Conservation (phyloP, 225 moss, liverwort and hornwort species). For the Neckera pumila region DNA sequence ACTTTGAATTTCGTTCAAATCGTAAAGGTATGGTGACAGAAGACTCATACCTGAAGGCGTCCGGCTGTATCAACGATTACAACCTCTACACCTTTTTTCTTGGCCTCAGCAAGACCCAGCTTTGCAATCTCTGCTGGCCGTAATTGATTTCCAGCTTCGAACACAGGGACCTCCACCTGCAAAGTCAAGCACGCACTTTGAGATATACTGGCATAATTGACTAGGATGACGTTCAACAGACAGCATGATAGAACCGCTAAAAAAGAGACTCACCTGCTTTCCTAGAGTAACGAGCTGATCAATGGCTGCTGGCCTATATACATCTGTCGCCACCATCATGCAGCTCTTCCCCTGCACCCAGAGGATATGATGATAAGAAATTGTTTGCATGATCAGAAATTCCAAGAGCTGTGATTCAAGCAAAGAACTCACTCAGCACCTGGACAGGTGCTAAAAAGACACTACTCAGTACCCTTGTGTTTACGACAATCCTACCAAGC, state of each 20-base stretch:
- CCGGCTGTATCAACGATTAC: conserved; percentile 95
- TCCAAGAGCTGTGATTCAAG: neutral
- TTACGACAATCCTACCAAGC: neutral
- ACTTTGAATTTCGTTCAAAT: neutral
- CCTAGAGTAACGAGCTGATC: conserved; percentile 94
- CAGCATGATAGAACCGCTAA: neutral
- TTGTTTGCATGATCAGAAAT: neutral
- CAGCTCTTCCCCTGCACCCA: conserved; percentile 45
- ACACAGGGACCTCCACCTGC: conserved; percentile 84
- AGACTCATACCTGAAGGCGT: conserved; percentile 53
- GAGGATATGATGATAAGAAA: neutral
- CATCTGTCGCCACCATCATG: conserved; percentile 99
- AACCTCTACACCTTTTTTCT: conserved; percentile 59
- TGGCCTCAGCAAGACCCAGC: conserved; percentile 83
- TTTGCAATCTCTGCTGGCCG: conserved; percentile 83
- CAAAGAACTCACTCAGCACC: neutral
- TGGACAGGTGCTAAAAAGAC: neutral
- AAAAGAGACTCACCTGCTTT: conserved; percentile 35
- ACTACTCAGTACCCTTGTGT: neutral
- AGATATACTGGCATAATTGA: neutral
- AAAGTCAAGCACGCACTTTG: neutral
- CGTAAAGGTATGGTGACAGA: neutral
- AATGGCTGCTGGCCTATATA: conserved; percentile 92
- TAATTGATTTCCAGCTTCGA: conserved; percentile 74
- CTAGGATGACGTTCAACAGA: neutral